Evolutionary conservation across 305 asterid genomes (phyloP), one percentile per base, ranked within the genome.

Genomic region (Fraxinus albicans): DNA sequence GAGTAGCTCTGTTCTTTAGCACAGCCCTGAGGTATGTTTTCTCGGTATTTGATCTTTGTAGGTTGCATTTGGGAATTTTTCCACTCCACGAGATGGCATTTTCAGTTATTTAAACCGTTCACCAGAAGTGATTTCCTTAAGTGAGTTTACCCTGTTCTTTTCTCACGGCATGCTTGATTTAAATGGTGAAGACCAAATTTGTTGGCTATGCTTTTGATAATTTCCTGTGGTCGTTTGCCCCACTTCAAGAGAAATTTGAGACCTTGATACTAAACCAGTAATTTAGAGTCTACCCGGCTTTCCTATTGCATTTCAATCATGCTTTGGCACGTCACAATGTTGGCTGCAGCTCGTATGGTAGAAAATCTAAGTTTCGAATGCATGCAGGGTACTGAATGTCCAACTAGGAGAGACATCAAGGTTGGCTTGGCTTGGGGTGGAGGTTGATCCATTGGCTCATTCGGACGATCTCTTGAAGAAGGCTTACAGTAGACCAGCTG

Each of bases 401-500:
- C 98, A 94, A 82, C 60, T 97, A 77, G 99, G 99, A 86, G 99
- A 97, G 90, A 89, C 93, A 40, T 94, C 99, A 42, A 90, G 98
- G 87, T 83, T 91, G 84, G 94, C 97, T 50, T 97, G 99, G 99
- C 94, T 97, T 3, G 99, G 99, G 9, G 93, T 94, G 69, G 98
- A 97, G 90, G 99, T 88, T 33, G 99, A 97, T 86, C 99, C 93
- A 13, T 76, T 95, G 89, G 93, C 95, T 50, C 93, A 93, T 6
- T 90, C 99, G 6, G 97, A 93, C 42, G 96, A 95, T 84, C 86
- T 93, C 47, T 79, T 91, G 90, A 94, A 91, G 82, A 91, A 79
- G 53, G 94, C 93, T 31, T 95, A 97, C 92, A 95, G 77, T 78
- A 87, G 99, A 83, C 97, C 99, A 55, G 88, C 99, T n/a, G 97